Base-by-base conservation (phyloP, 192 early-diverging fungal genomes). In the Backusella circina region DNA sequence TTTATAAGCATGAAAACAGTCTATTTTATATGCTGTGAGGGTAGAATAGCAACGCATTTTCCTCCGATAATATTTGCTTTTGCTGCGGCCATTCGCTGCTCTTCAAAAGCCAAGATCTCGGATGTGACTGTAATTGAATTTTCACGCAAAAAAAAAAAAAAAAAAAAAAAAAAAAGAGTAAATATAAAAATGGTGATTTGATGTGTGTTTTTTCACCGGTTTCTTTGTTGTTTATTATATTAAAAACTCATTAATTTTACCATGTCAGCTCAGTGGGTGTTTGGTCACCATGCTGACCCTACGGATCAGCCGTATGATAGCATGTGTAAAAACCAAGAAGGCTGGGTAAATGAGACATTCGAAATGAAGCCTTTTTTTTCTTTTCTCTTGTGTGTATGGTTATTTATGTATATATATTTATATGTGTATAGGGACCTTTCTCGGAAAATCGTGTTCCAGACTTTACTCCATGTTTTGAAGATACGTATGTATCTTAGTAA, bases 281-380 rank as follows among this genome's bases (percentile, higher is more conserved):
- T 70, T 28, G 15, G 36, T 37, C 36, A 47, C 36, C 68, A 44
- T 38, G n/a, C 68, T 47, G 38, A 28, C 23, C 26, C 8, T 26
- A 23, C 21, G 23, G 39, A 44, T 47, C 38, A 39, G 18, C 68
- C 68, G 15, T 70, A 39, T 26, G 16, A 21, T 30, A 38, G 16
- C n/a, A 36, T 74, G 36, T 74, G 73, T 30, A 61, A 66, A 39
- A 77, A 85, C 76, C 54, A 68, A 47, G 84, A 86, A 72, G 84
- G 84, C 38, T 85, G 82, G 84, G 84, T 85, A n/a, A 36, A 15
- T 39, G 12, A 28, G 21, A 28, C 26, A 32, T 31, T 39, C 8
- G 35, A 16, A 65, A 23, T 41, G 36, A 18, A 16, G 39, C 39
- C 10, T 61, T 39, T 32, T 47, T 39, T 57, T 54, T 23, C 23